These are phyloP conservation scores for Cladorrhinum samala DNA, from an alignment of 495 filamentous ascomycete genomes.

Conservation along the genomic window DNA sequence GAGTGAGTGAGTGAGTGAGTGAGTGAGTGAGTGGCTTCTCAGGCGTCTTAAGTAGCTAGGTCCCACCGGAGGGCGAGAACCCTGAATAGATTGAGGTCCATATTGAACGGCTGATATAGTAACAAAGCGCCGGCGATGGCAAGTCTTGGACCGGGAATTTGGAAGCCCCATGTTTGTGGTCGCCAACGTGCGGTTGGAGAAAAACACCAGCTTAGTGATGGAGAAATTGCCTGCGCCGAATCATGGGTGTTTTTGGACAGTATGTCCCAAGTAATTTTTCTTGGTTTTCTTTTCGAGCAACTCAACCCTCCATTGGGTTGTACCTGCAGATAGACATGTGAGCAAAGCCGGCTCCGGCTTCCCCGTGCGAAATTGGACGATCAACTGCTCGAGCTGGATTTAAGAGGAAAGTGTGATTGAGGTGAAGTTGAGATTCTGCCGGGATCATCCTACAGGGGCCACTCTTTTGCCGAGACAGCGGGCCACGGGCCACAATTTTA, in stretches of 20 bases:
- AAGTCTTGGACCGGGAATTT: neutral
- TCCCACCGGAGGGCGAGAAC: neutral
- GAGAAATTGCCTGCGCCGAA: neutral
- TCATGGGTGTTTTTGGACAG: neutral
- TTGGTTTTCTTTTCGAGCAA: no score
- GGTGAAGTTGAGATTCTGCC: constrained; percentile 4
- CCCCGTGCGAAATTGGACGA: no score
- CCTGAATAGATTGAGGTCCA: neutral
- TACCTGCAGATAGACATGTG: neutral
- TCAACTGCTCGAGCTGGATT: no score
- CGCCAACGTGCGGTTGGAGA: neutral
- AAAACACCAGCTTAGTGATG: neutral
- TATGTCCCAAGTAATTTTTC: no score
- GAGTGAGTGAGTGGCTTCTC: neutral
- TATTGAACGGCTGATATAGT: constrained; percentile 4
- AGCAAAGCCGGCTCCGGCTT: neutral
- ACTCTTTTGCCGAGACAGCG: constrained; percentile 1
- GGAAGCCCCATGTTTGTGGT: neutral
- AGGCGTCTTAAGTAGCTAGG: neutral
- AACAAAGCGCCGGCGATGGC: neutral
- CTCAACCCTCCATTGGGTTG: neutral
- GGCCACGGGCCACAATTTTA: neutral
- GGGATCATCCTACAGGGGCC: neutral
- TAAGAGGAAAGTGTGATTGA: neutral
- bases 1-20: neutral